Evolutionary conservation across 352 stramenopile species (phyloP).

Genomic region (Plasmopara muralis): DNA sequence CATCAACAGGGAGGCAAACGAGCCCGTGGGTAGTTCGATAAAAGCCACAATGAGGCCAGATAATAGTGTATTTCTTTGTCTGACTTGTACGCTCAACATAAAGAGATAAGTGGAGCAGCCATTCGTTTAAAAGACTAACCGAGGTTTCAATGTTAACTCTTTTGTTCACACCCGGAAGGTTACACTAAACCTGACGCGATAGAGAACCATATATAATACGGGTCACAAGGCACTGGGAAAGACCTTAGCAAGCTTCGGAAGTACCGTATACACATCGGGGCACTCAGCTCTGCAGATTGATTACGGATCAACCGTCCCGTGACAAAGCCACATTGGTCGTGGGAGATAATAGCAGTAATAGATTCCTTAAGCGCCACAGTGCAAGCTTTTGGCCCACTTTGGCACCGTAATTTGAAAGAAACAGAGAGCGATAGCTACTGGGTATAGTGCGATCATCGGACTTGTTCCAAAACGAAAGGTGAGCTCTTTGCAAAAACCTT

Average conservation of each 20-base stretch:
- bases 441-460: neutral
- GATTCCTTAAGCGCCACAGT: neutral
- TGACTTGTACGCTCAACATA: no score
- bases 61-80: slow-evolving; percentile 9
- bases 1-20: neutral
- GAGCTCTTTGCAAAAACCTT: no score
- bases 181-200: neutral
- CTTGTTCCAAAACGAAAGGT: neutral
- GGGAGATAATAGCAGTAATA: slow-evolving; percentile 3
- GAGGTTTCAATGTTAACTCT: no score
- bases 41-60: slow-evolving; percentile 13
- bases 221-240: neutral
- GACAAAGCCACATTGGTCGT: slow-evolving; percentile 7
- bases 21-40: slow-evolving; percentile 5
- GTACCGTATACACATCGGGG: neutral
- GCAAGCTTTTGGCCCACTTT: slow-evolving; percentile 5
- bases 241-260: neutral
- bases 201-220: neutral
- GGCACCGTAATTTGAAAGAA: slow-evolving; percentile 10
- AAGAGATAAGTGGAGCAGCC: no score
- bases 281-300: neutral
- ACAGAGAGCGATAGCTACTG: slow-evolving; percentile 10
- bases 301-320: slow-evolving; percentile 6
- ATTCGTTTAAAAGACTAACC: no score
- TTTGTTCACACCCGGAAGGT: no score